Conservation (phyloP, 192 early-diverging fungal genomes). For the Dissophora globulifera region DNA sequence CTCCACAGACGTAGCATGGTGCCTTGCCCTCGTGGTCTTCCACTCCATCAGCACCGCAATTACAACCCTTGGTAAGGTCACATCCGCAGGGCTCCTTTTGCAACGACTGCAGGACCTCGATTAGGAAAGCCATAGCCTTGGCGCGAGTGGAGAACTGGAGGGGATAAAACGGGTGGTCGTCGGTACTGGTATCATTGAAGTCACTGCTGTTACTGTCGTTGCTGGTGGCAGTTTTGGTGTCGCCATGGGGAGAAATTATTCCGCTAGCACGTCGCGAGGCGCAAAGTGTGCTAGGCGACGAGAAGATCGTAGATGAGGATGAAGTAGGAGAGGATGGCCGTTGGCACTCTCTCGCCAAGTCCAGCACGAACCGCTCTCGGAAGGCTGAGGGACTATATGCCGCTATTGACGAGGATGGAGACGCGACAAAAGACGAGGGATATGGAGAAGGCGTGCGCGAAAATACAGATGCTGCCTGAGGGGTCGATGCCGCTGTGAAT, state of each 20-base stretch:
- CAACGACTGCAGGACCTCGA: constrained; percentile 43
- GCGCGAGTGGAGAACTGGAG: constrained; percentile 51
- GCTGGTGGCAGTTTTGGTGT: background rate
- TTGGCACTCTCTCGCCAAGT: constrained; percentile 31
- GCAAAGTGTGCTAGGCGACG: constrained; percentile 2
- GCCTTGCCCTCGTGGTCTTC: constrained; percentile 49
- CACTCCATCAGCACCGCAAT: constrained; percentile 34
- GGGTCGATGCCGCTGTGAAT: background rate
- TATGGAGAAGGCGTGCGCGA: background rate
- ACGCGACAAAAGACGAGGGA: too few species aligned
- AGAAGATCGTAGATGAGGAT: background rate
- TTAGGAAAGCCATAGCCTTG: constrained; percentile 43
- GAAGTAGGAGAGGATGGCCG: background rate
- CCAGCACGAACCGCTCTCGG: constrained; percentile 37
- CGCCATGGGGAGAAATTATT: background rate
- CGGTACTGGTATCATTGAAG: background rate
- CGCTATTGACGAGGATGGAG: background rate
- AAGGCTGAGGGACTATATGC: constrained; percentile 14
- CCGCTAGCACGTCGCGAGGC: background rate
- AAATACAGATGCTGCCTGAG: background rate
- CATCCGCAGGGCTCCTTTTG: constrained; percentile 52
- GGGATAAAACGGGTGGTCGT: constrained; percentile 18
- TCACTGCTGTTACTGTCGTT: constrained; percentile 11
- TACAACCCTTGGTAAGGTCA: constrained; percentile 34
- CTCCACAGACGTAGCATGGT: constrained; percentile 50